These are phyloP conservation scores for Alternaria sp. DNA, from an alignment of 2,329 filamentous ascomycete genomes.

Conservation along the genomic window DNA sequence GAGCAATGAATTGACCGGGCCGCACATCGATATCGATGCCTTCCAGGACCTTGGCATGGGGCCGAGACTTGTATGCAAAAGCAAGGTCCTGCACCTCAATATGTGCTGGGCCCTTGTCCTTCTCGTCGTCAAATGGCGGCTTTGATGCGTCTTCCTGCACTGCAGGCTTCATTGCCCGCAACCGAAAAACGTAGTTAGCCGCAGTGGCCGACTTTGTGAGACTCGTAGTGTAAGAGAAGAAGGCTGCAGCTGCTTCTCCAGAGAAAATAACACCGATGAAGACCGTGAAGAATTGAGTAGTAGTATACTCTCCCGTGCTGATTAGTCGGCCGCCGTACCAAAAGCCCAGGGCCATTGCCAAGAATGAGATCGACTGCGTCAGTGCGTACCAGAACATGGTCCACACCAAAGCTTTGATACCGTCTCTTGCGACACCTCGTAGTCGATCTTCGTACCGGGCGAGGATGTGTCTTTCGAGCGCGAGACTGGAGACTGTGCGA, in stretches of 20 bases:
- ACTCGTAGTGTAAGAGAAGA: slow-evolving; percentile 93
- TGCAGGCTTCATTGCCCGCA: slow-evolving; percentile 47
- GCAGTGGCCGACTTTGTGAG: slow-evolving; percentile 96
- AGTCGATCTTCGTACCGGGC: slow-evolving; percentile 70
- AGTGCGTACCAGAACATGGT: slow-evolving; percentile 84
- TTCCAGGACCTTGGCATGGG: slow-evolving; percentile 77
- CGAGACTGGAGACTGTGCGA: slow-evolving; percentile 89
- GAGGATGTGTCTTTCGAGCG: slow-evolving; percentile 83
- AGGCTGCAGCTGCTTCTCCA: slow-evolving; percentile 74
- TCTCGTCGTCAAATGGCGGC: slow-evolving; percentile 40
- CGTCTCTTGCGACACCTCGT: slow-evolving; percentile 62
- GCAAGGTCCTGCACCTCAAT: slow-evolving; percentile 68
- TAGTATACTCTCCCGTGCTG: slow-evolving; percentile 58
- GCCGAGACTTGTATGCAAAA: slow-evolving; percentile 80
- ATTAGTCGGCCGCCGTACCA: slow-evolving; percentile 49
- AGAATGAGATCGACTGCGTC: slow-evolving; percentile 75
- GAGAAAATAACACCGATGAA: slow-evolving; percentile 64
- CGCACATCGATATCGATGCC: slow-evolving; percentile 72
- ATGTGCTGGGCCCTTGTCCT: slow-evolving; percentile 42
- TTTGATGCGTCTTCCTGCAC: slow-evolving; percentile 47
- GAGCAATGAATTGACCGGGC: slow-evolving; percentile 81
- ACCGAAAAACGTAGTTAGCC: slow-evolving; percentile 62
- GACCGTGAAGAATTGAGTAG: slow-evolving; percentile 92
- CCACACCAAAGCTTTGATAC: slow-evolving; percentile 66
- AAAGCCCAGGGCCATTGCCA: slow-evolving; percentile 45